Conservation (phyloP, 805 yeast species). For the Starmerella bacillaris region DNA sequence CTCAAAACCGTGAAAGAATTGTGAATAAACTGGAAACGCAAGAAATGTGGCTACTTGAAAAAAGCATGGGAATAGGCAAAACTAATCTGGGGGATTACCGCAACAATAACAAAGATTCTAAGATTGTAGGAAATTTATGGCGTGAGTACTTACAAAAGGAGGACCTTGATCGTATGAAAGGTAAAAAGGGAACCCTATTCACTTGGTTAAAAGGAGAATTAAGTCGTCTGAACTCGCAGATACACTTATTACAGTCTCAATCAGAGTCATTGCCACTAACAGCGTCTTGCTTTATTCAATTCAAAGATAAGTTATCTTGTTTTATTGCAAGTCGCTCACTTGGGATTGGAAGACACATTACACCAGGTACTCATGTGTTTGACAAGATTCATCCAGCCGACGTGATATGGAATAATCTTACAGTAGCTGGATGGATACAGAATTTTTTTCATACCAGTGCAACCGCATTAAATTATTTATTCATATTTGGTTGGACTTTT, state of each 20-base stretch:
- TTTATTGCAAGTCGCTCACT: constrained; percentile 37
- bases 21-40: constrained; percentile 27
- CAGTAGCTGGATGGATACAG: neutral
- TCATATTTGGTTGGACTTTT: constrained; percentile 54
- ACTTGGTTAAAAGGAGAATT: constrained; percentile 46
- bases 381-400: constrained; percentile 46
- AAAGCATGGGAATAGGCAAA: neutral
- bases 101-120: constrained; percentile 7
- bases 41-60: constrained; percentile 26
- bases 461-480: constrained; percentile 28
- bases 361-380: constrained; percentile 7
- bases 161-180: constrained; percentile 23
- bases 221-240: constrained; percentile 44
- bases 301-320: constrained; percentile 38
- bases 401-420: constrained; percentile 51
- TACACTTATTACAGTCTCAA: constrained; percentile 35
- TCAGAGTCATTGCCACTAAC: constrained; percentile 22
- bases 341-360: constrained; percentile 3
- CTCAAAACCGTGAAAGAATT: constrained; percentile 20
- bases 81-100: too few relatives aligned
- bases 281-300: constrained; percentile 37
- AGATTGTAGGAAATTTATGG: constrained; percentile 17
- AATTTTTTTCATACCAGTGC: constrained; percentile 28
- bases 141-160: constrained; percentile 34
- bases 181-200: constrained; percentile 21